A percentile compares a stretch with the other conserved stretches of the same genome.
These are phyloP conservation scores for Cladosporium phlei DNA, from an alignment of 2,329 filamentous ascomycete species.

Conservation along the genomic window DNA sequence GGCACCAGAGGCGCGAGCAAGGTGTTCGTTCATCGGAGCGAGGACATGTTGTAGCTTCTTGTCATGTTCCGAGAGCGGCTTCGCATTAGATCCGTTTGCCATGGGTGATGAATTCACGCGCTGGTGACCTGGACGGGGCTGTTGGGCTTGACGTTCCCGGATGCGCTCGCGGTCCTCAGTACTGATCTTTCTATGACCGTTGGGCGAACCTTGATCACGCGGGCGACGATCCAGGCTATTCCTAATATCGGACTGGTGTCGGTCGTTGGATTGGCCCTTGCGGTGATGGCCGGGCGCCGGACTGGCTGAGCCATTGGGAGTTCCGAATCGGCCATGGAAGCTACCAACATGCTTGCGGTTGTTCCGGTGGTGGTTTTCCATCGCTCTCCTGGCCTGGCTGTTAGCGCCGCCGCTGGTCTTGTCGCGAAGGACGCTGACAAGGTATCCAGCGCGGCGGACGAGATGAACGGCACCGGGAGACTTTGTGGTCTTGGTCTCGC, in stretches of 20 bases:
- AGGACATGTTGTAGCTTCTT: conserved; percentile 38
- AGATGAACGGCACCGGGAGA: conserved; percentile 97
- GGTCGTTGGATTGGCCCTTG: conserved; percentile 32
- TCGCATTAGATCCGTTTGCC: conserved; percentile 29
- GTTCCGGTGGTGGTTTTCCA: conserved; percentile 92
- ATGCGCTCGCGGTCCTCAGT: conserved; percentile 39
- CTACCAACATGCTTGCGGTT: conserved; percentile 73
- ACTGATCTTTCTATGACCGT: conserved; percentile 36
- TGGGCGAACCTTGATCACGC: conserved; percentile 39
- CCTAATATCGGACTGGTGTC: conserved; percentile 27
- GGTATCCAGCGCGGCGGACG: conserved; percentile 88
- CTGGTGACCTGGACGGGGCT: conserved; percentile 37
- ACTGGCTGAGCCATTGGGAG: conserved; percentile 63
- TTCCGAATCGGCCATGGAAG: conserved; percentile 49
- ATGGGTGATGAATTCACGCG: conserved; percentile 35
- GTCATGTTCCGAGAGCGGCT: conserved; percentile 44
- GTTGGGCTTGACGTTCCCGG: conserved; percentile 53
- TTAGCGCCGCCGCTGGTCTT: conserved; percentile 64
- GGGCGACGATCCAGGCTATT: conserved; percentile 36
- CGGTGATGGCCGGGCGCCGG: conserved; percentile 53
- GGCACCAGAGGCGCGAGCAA: conserved; percentile 56
- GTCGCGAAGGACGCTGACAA: conserved; percentile 89
- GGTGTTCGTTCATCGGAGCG: conserved; percentile 52
- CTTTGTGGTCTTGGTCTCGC: conserved; percentile 66
- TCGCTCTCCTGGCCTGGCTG: conserved; percentile 66